Base-by-base conservation (phyloP, 1,284 basidiomycete species). In the Taiwanofungus camphoratus region DNA sequence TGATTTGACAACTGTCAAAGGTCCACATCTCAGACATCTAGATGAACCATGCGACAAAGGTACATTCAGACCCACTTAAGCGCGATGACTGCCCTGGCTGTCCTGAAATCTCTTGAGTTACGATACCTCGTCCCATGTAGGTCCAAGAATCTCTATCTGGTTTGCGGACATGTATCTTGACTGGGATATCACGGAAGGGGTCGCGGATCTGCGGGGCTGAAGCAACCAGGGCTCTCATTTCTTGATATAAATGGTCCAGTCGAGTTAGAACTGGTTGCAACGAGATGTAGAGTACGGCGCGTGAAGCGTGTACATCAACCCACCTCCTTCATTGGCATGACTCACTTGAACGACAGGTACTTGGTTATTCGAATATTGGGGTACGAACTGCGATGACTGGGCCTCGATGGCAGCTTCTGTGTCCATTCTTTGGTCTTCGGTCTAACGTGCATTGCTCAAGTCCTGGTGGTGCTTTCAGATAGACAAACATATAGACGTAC, bases 141-240 rank as follows among this genome's bases (percentile, higher is more conserved):
- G 76, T 68, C 86, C 86, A 89, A n/a, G 78, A 73, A 58, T 89
- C 87, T 56, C 68, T 77, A 45, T 87, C 86, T 30, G 86, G 80
- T 52, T 78, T 69, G 52, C 86, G 73, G 52, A 87, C 81, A 56
- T 89, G 86, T n/a, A 89, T 83, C 60, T 89, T 88, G 42, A 88
- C 86, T 46, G 82, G 74, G 41, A 89, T 76, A 45, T 88, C 85
- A 45, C 80, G 77, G 43, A 53, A 51, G 12, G 52, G 52, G 30
- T 54, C 52, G 26, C 52, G 52, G 11, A 37, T 44, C 36, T 52
- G 55, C 16, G 50, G 35, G 18, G 44, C 33, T 21, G 36, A 30
- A 29, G 51, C 52, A 13, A 53, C 44, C 27, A 46, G 44, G 45
- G 48, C 49, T 45, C 51, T 44, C 51, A 54, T 52, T 49, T 51